Evolutionary conservation across 495 filamentous ascomycete genomes (phyloP).

Genomic region (Elasticomyces elasticus): DNA sequence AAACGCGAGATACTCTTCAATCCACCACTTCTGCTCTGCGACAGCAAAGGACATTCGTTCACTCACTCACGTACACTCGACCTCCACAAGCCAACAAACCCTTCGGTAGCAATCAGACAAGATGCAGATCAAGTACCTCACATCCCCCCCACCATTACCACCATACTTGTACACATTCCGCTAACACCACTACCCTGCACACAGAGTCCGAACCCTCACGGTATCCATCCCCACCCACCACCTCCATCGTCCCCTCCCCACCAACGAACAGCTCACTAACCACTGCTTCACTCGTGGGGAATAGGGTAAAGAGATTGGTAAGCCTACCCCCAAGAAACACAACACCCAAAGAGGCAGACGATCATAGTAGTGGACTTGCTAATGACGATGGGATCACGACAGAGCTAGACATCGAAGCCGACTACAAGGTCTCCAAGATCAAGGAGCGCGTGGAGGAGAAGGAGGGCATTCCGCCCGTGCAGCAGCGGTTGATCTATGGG

Average conservation of each 20-base stretch:
- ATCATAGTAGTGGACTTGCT: not conserved
- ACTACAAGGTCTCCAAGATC: conserved; percentile 73
- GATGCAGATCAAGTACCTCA: conserved; percentile 21
- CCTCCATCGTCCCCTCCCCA: not conserved
- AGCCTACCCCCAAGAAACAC: not conserved
- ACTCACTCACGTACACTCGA: too few species aligned
- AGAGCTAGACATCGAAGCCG: conserved; percentile 87
- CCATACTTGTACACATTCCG: not conserved
- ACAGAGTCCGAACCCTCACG: conserved; percentile 90
- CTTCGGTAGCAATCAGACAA: not conserved
- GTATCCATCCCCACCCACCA: not conserved
- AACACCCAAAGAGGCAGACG: not conserved
- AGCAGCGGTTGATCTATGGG: conserved; percentile 90
- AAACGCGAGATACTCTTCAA: too few species aligned
- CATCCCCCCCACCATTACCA: not conserved
- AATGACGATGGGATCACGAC: too few species aligned
- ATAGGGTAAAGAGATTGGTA: conserved; percentile 72
- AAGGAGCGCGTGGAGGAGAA: conserved; percentile 99
- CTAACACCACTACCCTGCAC: not conserved
- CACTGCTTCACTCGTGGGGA: not conserved
- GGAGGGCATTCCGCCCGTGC: conserved; percentile 93
- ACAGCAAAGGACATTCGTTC: too few species aligned
- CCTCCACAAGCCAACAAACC: not conserved
- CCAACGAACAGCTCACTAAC: not conserved
- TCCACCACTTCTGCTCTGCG: too few species aligned